Evolutionary conservation across 805 yeast genomes (phyloP), one percentile per base, ranked within the genome.

Genomic region (Metschnikowia orientalis): DNA sequence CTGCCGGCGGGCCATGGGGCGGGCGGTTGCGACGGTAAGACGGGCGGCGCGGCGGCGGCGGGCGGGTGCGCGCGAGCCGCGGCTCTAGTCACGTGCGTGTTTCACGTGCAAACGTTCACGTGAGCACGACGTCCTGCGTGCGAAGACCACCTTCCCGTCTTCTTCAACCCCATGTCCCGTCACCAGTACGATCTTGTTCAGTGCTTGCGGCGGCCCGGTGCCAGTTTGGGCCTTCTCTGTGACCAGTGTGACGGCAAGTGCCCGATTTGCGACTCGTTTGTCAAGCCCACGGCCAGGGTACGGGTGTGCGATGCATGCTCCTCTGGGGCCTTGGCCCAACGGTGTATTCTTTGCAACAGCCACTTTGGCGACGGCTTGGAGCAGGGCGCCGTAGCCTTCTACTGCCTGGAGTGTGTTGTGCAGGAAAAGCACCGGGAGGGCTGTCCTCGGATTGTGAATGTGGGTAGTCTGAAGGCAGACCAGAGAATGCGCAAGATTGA

Each of bases 221-320:
- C 77, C 0, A 59, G 63, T 11, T 54, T 74, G 4, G 97, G 95
- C 1, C 61, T 69, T 31, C 64, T 89, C 3, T 89, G 97, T 50
- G 78, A 75, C 19, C 83, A 73, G 54, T 89, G 97, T 55, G 96
- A 89, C 53, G 97, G 96, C 1, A 71, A 78, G 44, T 89, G 97
- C 50, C 96, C 96, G 3, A 67, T 78, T 3, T 89, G 97, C 56
- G 97, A 88, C 51, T 82, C 95, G 1, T 74, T 71, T 45, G 95
- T 86, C 5, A 75, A 79, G 41, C 87, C 92, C 1, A 71, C 74
- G 6, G 67, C 73, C 11, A 57, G 66, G 37, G 96, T 77, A 2
- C 67, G 82, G 37, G 71, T 87, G 13, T 89, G 97, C 56, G 89
- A 82, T 38, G 90, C 81, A 41, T 89, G 97, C 53, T 72, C 95